A percentile compares a stretch with the other conserved stretches of the same genome.
Evolutionary conservation across 2,329 filamentous ascomycete species (phyloP).

Genomic region (Mollisiaceae sp.): DNA sequence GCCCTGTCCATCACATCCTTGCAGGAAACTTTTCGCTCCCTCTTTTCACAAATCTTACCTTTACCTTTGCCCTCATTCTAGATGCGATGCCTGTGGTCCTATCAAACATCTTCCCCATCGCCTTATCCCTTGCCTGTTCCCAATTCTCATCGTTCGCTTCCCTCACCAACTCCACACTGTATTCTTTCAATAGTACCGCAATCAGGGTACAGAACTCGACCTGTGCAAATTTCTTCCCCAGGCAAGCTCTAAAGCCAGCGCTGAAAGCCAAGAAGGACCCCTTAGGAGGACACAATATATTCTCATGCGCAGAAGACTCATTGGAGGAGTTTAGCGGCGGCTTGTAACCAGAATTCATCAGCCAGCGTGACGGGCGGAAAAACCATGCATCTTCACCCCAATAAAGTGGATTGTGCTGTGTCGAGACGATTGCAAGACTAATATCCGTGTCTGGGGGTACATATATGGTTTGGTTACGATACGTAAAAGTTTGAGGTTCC

Average conservation of each 20-base stretch:
- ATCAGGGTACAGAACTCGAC: constrained; percentile 42
- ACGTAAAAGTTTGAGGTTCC: constrained; percentile 19
- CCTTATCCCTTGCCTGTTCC: constrained; percentile 17
- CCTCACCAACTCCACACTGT: constrained; percentile 31
- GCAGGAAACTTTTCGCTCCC: constrained; percentile 28
- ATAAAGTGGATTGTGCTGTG: constrained; percentile 25
- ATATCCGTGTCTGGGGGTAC: constrained; percentile 27
- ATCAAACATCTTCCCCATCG: constrained; percentile 22
- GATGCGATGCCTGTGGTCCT: constrained; percentile 25
- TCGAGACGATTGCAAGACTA: constrained; percentile 22
- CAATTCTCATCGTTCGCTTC: constrained; percentile 28
- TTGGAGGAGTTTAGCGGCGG: constrained; percentile 22
- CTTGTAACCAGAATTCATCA: constrained; percentile 26
- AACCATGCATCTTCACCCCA: constrained; percentile 19
- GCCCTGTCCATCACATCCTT: constrained; percentile 1
- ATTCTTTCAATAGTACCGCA: constrained; percentile 30
- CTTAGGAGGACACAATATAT: constrained; percentile 32
- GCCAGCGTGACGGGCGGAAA: constrained; percentile 29
- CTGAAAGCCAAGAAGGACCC: constrained; percentile 43
- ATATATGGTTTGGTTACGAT: constrained; percentile 14
- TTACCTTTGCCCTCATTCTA: constrained; percentile 30
- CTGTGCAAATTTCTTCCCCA: constrained; percentile 43
- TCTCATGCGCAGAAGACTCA: constrained; percentile 23
- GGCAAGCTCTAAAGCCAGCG: constrained; percentile 44
- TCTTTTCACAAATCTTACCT: constrained; percentile 33